Conservation (phyloP, 768 basidiomycete genomes). For the Nidula microcarpa region DNA sequence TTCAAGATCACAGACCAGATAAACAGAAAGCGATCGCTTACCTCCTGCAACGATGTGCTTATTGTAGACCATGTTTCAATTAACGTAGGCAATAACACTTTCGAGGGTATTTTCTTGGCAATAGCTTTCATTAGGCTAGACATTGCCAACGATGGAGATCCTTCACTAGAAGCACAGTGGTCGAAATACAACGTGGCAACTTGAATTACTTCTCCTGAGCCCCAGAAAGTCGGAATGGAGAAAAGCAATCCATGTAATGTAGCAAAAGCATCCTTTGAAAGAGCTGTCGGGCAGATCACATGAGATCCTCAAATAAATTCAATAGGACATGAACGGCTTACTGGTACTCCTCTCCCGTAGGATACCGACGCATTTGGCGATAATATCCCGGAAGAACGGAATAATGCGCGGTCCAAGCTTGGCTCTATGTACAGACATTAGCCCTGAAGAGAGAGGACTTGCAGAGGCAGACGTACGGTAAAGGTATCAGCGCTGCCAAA, state of each 20-base stretch:
- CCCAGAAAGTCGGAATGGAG: conserved; percentile 84
- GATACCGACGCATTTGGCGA: conserved; percentile 50
- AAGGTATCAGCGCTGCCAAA: conserved; percentile 50
- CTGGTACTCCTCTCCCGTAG: conserved; percentile 40
- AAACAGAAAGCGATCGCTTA: conserved; percentile 13
- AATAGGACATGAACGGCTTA: conserved; percentile 8
- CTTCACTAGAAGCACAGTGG: conserved; percentile 25
- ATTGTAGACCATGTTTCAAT: conserved; percentile 50
- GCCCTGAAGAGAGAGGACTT: background rate
- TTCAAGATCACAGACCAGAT: background rate
- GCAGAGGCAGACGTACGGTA: conserved; percentile 47
- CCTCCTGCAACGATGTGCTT: conserved; percentile 28
- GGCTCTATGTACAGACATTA: conserved; percentile 35
- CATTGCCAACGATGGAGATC: conserved; percentile 27
- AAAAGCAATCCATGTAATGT: conserved; percentile 69
- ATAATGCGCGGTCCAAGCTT: conserved; percentile 87
- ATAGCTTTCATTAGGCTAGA: conserved; percentile 55
- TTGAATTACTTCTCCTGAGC: conserved; percentile 50
- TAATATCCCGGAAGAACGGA: conserved; percentile 74
- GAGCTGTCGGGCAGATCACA: conserved; percentile 13
- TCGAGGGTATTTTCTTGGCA: conserved; percentile 67
- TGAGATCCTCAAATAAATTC: conserved; percentile 1
- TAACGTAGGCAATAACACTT: conserved; percentile 64
- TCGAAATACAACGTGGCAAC: conserved; percentile 59
- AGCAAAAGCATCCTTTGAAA: conserved; percentile 29